A percentile compares a stretch with the other conserved stretches of the same genome.
phyloP scores from a whole-genome alignment of 1,284 basidiomycete species.

The Trametes polyzona region DNA sequence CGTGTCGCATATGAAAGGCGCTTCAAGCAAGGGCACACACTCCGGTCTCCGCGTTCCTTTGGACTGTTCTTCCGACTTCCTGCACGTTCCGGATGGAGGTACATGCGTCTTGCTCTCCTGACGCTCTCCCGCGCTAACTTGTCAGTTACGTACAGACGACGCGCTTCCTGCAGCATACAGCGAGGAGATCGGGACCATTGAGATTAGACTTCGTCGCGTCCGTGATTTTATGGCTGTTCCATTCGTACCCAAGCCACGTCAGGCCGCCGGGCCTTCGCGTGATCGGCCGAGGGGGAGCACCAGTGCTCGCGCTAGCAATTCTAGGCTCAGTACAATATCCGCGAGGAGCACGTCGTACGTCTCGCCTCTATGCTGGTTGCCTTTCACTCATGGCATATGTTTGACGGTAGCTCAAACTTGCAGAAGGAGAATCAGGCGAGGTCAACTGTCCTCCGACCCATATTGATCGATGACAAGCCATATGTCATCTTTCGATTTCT shows the following conservation, averaged over 20 bases:
- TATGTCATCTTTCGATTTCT: constrained; percentile 21
- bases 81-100: constrained; percentile 1
- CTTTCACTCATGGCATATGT: no score
- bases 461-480: constrained; percentile 22
- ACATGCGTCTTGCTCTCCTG: background rate
- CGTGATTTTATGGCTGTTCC: constrained; percentile 8
- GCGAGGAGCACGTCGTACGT: background rate
- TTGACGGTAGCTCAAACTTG: no score
- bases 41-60: constrained; percentile 11
- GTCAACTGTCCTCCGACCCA: constrained; percentile 12
- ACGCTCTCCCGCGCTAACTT: background rate
- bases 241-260: background rate
- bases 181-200: constrained; percentile 21
- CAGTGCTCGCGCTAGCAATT: background rate
- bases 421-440: constrained; percentile 6
- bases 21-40: constrained; percentile 9
- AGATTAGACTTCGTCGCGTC: constrained; percentile 18
- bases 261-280: background rate
- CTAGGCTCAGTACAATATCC: background rate
- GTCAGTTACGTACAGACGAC: constrained; percentile 12
- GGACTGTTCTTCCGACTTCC: constrained; percentile 15
- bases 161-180: constrained; percentile 19
- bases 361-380: no score
- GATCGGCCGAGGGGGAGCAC: constrained; percentile 4
- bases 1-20: constrained; percentile 17